Evolutionary conservation across 176 grass and related monocot species (phyloP), one percentile per base, ranked within the genome.

Genomic region (Oryza nivara): DNA sequence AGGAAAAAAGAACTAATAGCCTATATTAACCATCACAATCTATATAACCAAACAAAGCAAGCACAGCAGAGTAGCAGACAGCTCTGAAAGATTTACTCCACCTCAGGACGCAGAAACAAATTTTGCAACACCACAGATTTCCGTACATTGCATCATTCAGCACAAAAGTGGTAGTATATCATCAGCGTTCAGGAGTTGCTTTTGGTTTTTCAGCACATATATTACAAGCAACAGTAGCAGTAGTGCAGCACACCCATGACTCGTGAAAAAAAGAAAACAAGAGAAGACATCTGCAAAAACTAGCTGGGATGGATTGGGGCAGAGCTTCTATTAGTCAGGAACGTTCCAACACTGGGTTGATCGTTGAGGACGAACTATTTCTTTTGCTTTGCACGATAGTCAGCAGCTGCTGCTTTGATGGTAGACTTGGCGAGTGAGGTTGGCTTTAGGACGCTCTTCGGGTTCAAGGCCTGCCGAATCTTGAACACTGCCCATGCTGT

Each of bases 401-500:
- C 90, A 19, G 78, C 86, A 1, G 80, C 88, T 0, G 43, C 77
- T 3, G 90, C 78, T 82, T 91, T 92, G 34, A 87, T 63, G 40
- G 67, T 86, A 6, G 92, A 87, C 66, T 77, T 91, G 20, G 86
- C 83, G 4, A 97, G 86, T 0, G 80, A 25, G 0, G 88, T 89
- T 2, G 95, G 90, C 44, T 92, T 94, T 15, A 97, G 74, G 15
- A 86, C 15, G 71, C 90, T 97, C 92, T 91, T 92, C 0, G 95
- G 95, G 51, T 97, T 84, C 32, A 97, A 49, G 22, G 90, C 95
- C 60, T 92, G 88, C 82, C 92, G 82, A 66, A 97, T 91, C 92
- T 94, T 94, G 86, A 94, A 92, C 81, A 97, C 86, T 0, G 92
- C 56, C 92, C 95, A 97, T 0, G 92, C 92, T 0, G 90, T 84